Evolutionary conservation across 2,329 filamentous ascomycete genomes (phyloP).

Genomic region (Neofusicoccum ribis): DNA sequence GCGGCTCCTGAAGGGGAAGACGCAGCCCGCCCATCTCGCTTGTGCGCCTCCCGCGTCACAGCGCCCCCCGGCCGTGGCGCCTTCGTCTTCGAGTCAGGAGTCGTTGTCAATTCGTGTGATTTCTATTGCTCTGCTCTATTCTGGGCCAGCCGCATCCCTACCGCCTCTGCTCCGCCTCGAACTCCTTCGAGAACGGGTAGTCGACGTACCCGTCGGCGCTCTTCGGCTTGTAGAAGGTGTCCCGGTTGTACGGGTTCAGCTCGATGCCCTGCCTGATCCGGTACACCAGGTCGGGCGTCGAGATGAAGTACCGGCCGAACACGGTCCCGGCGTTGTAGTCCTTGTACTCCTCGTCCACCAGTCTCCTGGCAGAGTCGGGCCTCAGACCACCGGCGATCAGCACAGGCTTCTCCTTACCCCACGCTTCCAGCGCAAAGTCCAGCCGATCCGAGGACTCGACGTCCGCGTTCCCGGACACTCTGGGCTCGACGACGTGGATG

Average conservation of each 20-base stretch:
- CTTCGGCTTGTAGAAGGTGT: slow-evolving; percentile 46
- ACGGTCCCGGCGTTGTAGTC: slow-evolving; percentile 47
- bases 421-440: slow-evolving; percentile 30
- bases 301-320: slow-evolving; percentile 53
- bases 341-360: slow-evolving; percentile 44
- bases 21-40: slow-evolving; percentile 4
- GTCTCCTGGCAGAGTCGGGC: slow-evolving; percentile 37
- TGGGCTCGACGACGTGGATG: slow-evolving; percentile 62
- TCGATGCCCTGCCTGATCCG: slow-evolving; percentile 45
- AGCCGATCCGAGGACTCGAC: slow-evolving; percentile 27
- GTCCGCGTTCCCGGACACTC: slow-evolving; percentile 44
- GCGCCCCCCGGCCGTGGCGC: background rate
- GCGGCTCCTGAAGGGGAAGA: background rate
- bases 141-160: slow-evolving; percentile 6
- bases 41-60: slow-evolving; percentile 10
- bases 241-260: slow-evolving; percentile 47
- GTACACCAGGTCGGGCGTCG: slow-evolving; percentile 51
- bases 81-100: slow-evolving; percentile 16
- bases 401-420: slow-evolving; percentile 30
- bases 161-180: slow-evolving; percentile 14
- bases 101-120: background rate
- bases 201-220: slow-evolving; percentile 44
- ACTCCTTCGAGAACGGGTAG: slow-evolving; percentile 43
- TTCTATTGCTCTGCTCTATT: slow-evolving; percentile 14
- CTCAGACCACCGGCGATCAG: slow-evolving; percentile 46